phyloP scores from a whole-genome alignment of 305 asterid species.

The Vinca major region DNA sequence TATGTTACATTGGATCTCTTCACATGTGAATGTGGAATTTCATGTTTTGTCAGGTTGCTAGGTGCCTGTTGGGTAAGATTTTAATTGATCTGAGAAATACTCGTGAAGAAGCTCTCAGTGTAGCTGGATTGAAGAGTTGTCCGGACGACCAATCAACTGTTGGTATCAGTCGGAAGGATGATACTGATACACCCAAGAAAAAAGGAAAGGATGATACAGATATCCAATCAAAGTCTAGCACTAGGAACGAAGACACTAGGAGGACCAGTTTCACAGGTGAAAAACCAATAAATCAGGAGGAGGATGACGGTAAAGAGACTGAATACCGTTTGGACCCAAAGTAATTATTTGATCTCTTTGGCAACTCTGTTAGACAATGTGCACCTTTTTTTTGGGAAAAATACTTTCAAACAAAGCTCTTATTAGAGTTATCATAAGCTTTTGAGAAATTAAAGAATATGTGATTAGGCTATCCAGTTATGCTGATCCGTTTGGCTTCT shows the following conservation, averaged over 20 bases:
- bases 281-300: constrained; percentile 58
- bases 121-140: constrained; percentile 40
- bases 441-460: not conserved
- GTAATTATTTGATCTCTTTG: constrained; percentile 23
- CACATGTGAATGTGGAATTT: not conserved
- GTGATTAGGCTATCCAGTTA: too few species aligned
- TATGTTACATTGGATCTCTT: not conserved
- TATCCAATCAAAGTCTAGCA: constrained; percentile 23
- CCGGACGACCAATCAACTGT: constrained; percentile 27
- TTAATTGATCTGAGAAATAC: constrained; percentile 50
- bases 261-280: constrained; percentile 83
- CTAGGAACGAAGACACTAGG: constrained; percentile 30
- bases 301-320: constrained; percentile 50
- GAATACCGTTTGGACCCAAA: constrained; percentile 95
- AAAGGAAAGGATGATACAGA: constrained; percentile 35
- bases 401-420: not conserved
- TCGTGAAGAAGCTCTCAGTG: constrained; percentile 48
- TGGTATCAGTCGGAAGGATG: constrained; percentile 28
- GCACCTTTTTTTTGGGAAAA: not conserved
- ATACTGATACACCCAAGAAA: constrained; percentile 8
- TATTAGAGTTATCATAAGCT: not conserved
- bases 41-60: constrained; percentile 32
- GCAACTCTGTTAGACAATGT: not conserved
- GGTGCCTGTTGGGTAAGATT: constrained; percentile 49
- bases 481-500: not conserved